Evolutionary conservation across 2,329 filamentous ascomycete genomes (phyloP).

Genomic region (Aspergillus sp.): DNA sequence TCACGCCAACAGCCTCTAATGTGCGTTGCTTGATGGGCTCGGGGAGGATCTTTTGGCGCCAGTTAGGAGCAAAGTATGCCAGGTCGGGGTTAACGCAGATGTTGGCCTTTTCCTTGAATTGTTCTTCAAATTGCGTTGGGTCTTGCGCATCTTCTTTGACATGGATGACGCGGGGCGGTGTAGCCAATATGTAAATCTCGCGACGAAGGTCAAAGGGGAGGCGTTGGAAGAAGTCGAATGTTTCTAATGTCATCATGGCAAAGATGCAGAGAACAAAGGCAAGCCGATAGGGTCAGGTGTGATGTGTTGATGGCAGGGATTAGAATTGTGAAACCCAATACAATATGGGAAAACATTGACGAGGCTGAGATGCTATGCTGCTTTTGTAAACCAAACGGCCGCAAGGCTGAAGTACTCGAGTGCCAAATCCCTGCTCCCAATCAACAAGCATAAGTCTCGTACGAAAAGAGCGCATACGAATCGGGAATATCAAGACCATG

Average conservation of each 20-base stretch:
- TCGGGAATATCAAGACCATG: background rate
- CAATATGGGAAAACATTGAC: background rate
- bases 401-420: background rate
- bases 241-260: background rate
- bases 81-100: background rate
- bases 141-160: background rate
- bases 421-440: background rate
- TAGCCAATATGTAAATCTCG: slow-evolving; percentile 2
- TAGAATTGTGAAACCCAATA: background rate
- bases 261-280: background rate
- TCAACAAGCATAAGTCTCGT: background rate
- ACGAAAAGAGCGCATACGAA: background rate
- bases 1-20: background rate
- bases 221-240: background rate
- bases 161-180: slow-evolving; percentile 1
- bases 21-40: background rate
- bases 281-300: background rate
- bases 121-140: background rate
- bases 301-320: background rate
- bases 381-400: background rate
- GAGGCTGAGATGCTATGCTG: background rate
- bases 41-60: background rate
- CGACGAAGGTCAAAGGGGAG: slow-evolving; percentile 2
- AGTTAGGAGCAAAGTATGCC: background rate
- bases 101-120: background rate